Percentiles rank a stretch among this genome's conserved stretches.
Evolutionary conservation across 2,329 filamentous ascomycete genomes (phyloP).

Genomic region (Ophiostoma angusticollis): DNA sequence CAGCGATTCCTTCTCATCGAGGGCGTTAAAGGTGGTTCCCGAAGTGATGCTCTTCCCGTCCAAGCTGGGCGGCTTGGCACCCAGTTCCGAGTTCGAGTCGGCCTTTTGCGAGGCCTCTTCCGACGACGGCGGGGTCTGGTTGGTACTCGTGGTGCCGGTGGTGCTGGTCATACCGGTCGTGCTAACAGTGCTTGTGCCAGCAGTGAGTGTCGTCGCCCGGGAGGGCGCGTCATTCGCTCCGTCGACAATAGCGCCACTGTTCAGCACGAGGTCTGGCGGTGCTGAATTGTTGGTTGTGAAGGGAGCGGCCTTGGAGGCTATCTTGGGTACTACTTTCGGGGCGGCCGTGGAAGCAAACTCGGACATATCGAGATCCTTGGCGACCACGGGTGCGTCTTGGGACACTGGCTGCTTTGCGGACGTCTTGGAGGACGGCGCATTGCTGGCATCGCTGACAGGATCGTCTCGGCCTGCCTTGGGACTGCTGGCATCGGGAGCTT

Average conservation of each 20-base stretch:
- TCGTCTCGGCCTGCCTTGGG: not conserved
- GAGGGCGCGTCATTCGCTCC: too few species aligned
- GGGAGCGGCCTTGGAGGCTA: conserved; percentile 20
- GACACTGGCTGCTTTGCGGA: too few species aligned
- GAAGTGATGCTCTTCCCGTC: conserved; percentile 93
- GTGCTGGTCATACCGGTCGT: not conserved
- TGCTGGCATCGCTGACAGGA: too few species aligned
- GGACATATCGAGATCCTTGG: too few species aligned
- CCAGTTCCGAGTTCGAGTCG: conserved; percentile 51
- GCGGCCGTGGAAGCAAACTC: too few species aligned
- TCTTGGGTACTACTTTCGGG: too few species aligned
- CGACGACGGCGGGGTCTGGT: conserved; percentile 35
- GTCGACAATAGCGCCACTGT: too few species aligned
- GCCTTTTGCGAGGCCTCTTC: conserved; percentile 44
- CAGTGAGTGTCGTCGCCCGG: too few species aligned
- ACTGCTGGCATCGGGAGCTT: not conserved
- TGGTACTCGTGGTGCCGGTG: conserved; percentile 18
- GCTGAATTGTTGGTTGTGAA: too few species aligned
- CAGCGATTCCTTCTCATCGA: conserved; percentile 92
- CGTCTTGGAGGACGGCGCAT: too few species aligned
- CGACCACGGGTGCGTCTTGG: too few species aligned
- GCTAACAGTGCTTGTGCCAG: not conserved
- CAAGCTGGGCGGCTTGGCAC: conserved; percentile 74
- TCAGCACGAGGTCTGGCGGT: conserved; percentile 35
- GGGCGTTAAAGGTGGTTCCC: conserved; percentile 74